Base-by-base conservation (phyloP, 768 basidiomycete genomes). In the Russula griseocarnosa region DNA sequence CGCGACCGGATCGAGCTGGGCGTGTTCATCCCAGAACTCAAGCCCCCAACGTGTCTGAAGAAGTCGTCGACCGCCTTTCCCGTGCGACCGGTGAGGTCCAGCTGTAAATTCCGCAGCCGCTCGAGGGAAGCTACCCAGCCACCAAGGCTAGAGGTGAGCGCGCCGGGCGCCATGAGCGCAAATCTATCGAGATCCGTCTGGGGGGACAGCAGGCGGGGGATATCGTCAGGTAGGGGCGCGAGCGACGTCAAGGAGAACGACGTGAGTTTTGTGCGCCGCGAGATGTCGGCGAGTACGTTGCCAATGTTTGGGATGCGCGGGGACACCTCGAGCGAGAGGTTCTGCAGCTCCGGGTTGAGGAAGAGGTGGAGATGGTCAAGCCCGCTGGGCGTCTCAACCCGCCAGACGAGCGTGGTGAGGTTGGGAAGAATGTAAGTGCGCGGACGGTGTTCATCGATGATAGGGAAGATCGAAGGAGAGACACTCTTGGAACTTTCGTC, bases 1-100 rank as follows among this genome's bases (percentile, higher is more conserved):
- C 81, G 86, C 57, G 87, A 85, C 28, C 76, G 80, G 16, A 83
- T 79, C 13, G 87, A 88, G 66, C 79, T 83, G 7, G 89, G 90
- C 14, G 88, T 87, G 32, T 82, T 82, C 65, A 79, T 78, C n/a
- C 89, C 90, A 0, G 88, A 89, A 47, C 81, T 79, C 18, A 81
- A 76, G 66, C 77, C 76, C 34, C 62, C 50, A 67, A 90, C 76
- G 58, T 88, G 84, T 71, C 86, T 85, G 72, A 92, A 92, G 74
- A 92, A 92, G 22, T 86, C 86, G 74, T 90, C 87, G n/a, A 90
- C 85, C 0, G 86, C 85, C 34, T 83, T 83, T 59, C 81, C 74
- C 4, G 86, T 82, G 61, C 87, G 78, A 60, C 85, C 86, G 0
- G 87, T 83, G 28, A 92, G 79, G 71, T 92, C 90, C 54, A 92